Conservation (phyloP, 495 filamentous ascomycete species). For the Tuber melanosporum region DNA sequence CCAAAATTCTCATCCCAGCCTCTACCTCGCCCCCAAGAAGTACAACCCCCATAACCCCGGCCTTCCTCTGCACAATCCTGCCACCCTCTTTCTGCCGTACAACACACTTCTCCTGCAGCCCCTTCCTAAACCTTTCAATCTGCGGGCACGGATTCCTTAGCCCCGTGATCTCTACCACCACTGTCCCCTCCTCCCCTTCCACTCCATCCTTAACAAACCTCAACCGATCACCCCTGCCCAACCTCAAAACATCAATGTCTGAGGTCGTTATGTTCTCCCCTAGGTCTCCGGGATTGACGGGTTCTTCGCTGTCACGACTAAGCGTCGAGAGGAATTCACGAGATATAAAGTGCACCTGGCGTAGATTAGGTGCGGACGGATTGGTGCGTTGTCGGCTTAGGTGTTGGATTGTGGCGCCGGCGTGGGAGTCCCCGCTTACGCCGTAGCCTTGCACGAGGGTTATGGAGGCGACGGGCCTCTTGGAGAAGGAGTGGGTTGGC, state of each 20-base stretch:
- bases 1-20: constrained; percentile 15
- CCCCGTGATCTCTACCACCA: constrained; percentile 4
- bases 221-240: constrained; percentile 37
- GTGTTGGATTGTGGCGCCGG: constrained; percentile 8
- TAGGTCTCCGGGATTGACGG: constrained; percentile 1
- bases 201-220: not conserved
- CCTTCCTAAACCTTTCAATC: constrained; percentile 3
- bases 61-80: constrained; percentile 48
- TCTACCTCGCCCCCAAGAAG: constrained; percentile 12
- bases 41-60: constrained; percentile 41
- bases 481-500: constrained; percentile 10
- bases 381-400: not conserved
- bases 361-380: constrained; percentile 6
- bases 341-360: constrained; percentile 13
- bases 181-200: not conserved
- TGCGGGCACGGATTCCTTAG: constrained; percentile 2
- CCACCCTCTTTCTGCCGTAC: constrained; percentile 34
- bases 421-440: constrained; percentile 10
- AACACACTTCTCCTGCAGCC: constrained; percentile 4
- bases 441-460: constrained; percentile 8
- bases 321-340: constrained; percentile 1
- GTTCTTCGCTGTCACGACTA: not conserved
- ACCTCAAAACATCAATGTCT: constrained; percentile 41
- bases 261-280: constrained; percentile 9
- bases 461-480: constrained; percentile 7